Conservation (phyloP, 768 basidiomycete genomes). For the Tulasnella sp. region DNA sequence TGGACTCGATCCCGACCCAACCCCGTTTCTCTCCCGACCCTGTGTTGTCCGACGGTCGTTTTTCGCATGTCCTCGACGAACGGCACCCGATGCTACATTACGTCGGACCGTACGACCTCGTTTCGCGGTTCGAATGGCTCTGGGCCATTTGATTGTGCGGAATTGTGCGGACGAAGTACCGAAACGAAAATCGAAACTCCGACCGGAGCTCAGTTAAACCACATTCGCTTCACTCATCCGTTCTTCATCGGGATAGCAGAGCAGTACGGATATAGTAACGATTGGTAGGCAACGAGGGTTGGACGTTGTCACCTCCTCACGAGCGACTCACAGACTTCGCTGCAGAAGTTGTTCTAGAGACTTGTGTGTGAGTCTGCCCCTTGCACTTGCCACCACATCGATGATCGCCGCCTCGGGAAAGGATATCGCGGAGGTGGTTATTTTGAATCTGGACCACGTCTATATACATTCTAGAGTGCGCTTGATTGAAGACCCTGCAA, state of each 20-base stretch:
- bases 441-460: neutral
- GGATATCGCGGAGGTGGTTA: neutral
- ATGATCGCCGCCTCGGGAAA: neutral
- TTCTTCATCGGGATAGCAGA: neutral
- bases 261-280: neutral
- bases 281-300: neutral
- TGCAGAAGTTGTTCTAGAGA: neutral
- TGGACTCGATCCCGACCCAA: neutral
- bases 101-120: neutral
- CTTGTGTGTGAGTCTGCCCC: neutral
- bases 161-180: neutral
- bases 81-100: neutral
- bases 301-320: neutral
- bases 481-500: neutral
- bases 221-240: neutral
- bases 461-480: neutral
- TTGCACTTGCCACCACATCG: neutral
- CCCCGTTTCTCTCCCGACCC: neutral
- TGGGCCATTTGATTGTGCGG: neutral
- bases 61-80: neutral
- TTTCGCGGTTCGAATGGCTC: neutral
- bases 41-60: neutral
- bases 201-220: neutral
- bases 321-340: neutral
- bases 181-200: neutral